phyloP scores from a whole-genome alignment of 2,329 filamentous ascomycete species.

The Paraphaeosphaeria sporulosa region DNA sequence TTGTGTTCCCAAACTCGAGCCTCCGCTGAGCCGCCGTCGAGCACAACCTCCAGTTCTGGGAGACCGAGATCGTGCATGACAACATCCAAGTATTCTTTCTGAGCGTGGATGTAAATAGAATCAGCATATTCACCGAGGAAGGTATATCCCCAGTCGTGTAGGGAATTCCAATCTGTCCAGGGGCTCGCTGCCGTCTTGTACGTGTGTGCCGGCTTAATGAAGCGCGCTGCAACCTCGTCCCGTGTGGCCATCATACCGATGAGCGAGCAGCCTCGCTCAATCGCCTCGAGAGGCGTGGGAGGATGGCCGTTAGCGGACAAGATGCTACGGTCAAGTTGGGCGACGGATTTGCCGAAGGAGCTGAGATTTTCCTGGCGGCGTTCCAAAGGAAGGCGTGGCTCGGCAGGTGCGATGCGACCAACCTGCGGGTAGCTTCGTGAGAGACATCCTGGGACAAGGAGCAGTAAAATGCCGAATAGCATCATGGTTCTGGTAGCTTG shows the following conservation, averaged over 20 bases:
- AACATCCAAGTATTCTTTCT: background rate
- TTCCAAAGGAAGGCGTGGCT: background rate
- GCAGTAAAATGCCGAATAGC: background rate
- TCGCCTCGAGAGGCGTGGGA: background rate
- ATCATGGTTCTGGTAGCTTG: background rate
- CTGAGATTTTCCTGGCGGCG: background rate
- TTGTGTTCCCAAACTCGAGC: background rate
- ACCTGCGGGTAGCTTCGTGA: background rate
- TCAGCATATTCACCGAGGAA: no score
- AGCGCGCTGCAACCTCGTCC: constrained; percentile 1
- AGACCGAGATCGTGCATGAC: background rate
- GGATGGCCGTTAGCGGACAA: background rate
- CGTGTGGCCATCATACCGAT: background rate
- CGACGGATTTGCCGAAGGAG: background rate
- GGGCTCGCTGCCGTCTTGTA: background rate
- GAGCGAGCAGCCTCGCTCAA: background rate
- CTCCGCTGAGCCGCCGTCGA: background rate
- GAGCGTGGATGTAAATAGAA: no score
- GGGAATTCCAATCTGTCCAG: background rate
- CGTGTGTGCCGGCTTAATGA: background rate
- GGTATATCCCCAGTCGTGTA: background rate
- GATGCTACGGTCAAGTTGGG: background rate
- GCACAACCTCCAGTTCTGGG: background rate
- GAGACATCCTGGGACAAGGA: background rate
- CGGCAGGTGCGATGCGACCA: background rate